Base-by-base conservation (phyloP, 2,329 filamentous ascomycete species). In the Neospermospora avenae region DNA sequence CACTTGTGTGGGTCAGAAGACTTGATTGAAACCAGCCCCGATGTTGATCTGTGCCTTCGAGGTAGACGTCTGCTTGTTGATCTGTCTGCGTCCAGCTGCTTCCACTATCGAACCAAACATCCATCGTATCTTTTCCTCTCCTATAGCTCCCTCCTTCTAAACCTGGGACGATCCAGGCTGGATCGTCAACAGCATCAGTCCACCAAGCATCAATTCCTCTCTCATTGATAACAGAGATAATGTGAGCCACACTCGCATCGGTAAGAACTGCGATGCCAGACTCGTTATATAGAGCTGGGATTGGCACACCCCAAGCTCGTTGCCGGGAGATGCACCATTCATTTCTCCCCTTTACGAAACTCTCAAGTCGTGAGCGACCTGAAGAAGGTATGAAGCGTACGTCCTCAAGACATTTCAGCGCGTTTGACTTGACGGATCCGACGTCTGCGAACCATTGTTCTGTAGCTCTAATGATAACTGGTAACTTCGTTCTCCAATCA, bases 311-410 rank as follows among this genome's bases (percentile, higher is more conserved):
- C 95, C 95, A 99, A 13, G 91, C 89, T 53, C 95, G 86, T 75
- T 99, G 95, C 48, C 95, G 86, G 4, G 95, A 99, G 68, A 99
- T 97, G 72, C 95, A 99, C 95, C 95, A 99, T 74, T 99, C 93
- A 69, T 85, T 96, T 54, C 95, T 85, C 22, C 90, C 90, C 69
- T 88, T 87, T 31, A 99, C 81, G 70, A 98, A 99, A 72, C 90
- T 91, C 70, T 91, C 85, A 4, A 99, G 80, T 28, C 95, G 84
- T 5, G 83, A 83, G 65, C 83, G 86, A 6, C 93, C 92, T 25
- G 81, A 79, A 45, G 88, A 82, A 0, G 95, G 95, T 14, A 96
- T 80, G 69, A 98, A 99, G 0, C 78, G 80, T 24, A 98, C 91
- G 39, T 83, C 74, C 0, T 86, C 77, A 11, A 99, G 78, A 8